Percentiles rank a stretch among this genome's conserved stretches.
phyloP scores from a whole-genome alignment of 176 grass and related monocot genomes.

The Panicum miliaceum region DNA sequence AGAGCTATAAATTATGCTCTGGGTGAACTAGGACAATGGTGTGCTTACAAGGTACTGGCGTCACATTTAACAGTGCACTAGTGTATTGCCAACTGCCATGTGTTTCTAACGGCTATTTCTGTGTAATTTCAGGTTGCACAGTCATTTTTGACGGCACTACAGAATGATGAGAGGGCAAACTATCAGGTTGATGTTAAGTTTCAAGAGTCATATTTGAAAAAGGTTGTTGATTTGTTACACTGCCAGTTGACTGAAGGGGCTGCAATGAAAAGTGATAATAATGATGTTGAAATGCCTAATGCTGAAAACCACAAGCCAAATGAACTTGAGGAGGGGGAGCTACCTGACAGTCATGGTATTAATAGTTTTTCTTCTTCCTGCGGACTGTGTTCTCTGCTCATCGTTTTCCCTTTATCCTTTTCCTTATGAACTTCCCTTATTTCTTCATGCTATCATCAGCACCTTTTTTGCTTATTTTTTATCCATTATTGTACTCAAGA shows the following conservation, averaged over 20 bases:
- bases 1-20: conserved; percentile 96
- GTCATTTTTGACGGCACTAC: conserved; percentile 93
- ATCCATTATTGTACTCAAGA: conserved; percentile 12
- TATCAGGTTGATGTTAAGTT: conserved; percentile 99
- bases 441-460: not conserved
- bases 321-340: conserved; percentile 96
- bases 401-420: not conserved
- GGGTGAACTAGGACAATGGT: conserved; percentile 99
- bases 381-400: not conserved
- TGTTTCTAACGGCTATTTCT: conserved; percentile 45
- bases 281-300: conserved; percentile 55
- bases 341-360: conserved; percentile 92
- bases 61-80: conserved; percentile 27
- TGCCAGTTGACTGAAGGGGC: conserved; percentile 94
- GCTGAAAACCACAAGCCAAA: conserved; percentile 51
- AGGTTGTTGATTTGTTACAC: conserved; percentile 81
- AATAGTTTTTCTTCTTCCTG: conserved; percentile 38
- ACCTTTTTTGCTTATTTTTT: conserved; percentile 15
- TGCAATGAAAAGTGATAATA: conserved; percentile 48
- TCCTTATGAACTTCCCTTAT: not conserved
- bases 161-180: conserved; percentile 96
- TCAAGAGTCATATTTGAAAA: conserved; percentile 93
- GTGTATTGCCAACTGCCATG: conserved; percentile 6
- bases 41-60: conserved; percentile 82
- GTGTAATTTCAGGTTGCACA: conserved; percentile 75